A percentile compares a stretch with the other conserved stretches of the same genome.
Evolutionary conservation across 179 eudicot genomes (phyloP).

Genomic region (Monotropa hypopitys): DNA sequence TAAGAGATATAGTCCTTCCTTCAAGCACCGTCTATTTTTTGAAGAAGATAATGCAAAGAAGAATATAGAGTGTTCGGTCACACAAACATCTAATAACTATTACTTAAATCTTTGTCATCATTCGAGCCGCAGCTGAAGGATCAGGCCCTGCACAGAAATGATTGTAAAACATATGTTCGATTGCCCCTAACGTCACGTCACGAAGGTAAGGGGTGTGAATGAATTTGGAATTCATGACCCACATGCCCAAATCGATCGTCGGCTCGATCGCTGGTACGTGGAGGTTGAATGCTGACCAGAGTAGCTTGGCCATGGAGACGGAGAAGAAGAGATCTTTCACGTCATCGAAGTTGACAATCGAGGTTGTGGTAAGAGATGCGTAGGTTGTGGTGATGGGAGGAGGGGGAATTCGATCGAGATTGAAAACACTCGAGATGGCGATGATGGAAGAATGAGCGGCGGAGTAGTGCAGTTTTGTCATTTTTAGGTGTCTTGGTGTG

Average conservation of each 20-base stretch:
- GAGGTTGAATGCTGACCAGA: constrained; percentile 32
- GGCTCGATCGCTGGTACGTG: constrained; percentile 9
- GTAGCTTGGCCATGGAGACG: constrained; percentile 8
- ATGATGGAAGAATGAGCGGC: neutral
- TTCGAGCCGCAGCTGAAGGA: constrained; percentile 34
- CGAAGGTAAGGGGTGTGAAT: constrained; percentile 25
- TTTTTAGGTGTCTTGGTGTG: too few relatives aligned
- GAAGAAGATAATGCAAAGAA: too few relatives aligned
- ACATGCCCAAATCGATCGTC: neutral
- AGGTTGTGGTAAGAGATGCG: neutral
- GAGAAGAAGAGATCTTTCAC: constrained; percentile 24
- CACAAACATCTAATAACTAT: too few relatives aligned
- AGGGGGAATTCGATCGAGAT: neutral
- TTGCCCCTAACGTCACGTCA: constrained; percentile 20
- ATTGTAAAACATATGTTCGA: constrained; percentile 41
- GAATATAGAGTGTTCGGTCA: too few relatives aligned
- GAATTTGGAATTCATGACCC: constrained; percentile 11
- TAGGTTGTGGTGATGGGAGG: constrained; percentile 8
- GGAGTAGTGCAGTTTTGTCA: neutral
- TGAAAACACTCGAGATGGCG: neutral
- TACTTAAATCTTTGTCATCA: constrained; percentile 27
- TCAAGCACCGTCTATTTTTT: too few relatives aligned
- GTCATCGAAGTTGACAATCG: neutral
- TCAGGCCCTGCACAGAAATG: constrained; percentile 69
- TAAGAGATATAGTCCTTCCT: too few relatives aligned